Evolutionary conservation across 1,284 basidiomycete species (phyloP), one percentile per base, ranked within the genome.

Genomic region (Anthracocystis setariae): DNA sequence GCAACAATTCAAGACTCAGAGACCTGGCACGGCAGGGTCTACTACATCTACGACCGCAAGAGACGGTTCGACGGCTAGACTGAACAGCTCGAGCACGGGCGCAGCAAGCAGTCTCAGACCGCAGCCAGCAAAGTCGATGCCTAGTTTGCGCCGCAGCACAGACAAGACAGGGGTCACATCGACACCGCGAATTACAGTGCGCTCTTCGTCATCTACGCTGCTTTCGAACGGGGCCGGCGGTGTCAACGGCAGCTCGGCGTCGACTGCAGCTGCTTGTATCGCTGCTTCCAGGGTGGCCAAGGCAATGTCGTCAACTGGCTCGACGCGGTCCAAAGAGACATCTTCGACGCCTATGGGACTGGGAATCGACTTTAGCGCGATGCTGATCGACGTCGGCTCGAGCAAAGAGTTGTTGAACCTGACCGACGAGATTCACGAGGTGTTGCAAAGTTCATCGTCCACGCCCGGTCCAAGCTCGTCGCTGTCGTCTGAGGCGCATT

Each of bases 111-210:
- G 29, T n/a, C 17, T 52, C 10, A 57, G 35, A 27, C 68, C 68
- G 8, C 58, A 71, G 18, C 68, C 68, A 0, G 54, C 55, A 10
- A 52, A 52, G 3, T 71, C 68, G 3, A 71, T 71, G 68, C 68
- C 68, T 5, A 71, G 68, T 44, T 43, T 71, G n/a, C 57, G 67
- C 29, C 62, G 60, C 0, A 38, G 43, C 12, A 43, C 43, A 32
- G 66, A 70, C 3, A 56, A 58, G 40, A 33, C 59, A 8, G 49
- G 44, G 9, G 53, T 57, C 18, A 63, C 60, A 0, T 57, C 51
- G 33, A 65, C 68, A 24, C 68, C 62, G 2, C 46, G 68, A 2
- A 71, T 71, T 48, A 71, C 68, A 3, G 58, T 66, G 1, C 68
- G 68, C 8, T 71, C 68, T 4, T 46, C 58, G 2, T 57, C 62